Evolutionary conservation across 208 protist species (phyloP).

Genomic region (Leishmania turanica): DNA sequence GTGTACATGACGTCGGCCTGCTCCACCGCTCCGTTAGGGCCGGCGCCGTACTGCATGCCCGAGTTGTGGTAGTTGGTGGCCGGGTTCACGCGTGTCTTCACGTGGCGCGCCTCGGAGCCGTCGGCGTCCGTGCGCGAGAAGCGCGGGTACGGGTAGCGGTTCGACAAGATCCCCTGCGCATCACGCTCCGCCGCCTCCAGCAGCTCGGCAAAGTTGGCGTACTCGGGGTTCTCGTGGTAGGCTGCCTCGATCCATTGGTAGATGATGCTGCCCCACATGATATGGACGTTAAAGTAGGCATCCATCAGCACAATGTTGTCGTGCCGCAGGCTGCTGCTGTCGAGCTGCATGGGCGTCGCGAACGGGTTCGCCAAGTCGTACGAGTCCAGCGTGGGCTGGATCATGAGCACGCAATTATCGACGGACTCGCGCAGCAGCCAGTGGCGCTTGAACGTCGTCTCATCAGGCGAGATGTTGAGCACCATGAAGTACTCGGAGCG

Average conservation of each 20-base stretch:
- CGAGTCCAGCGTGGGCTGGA: conserved; percentile 97
- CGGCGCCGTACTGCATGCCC: conserved; percentile 20
- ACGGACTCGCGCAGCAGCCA: conserved; percentile 96
- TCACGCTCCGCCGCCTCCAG: conserved; percentile 74
- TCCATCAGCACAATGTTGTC: conserved; percentile 99
- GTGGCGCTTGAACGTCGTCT: conserved; percentile 97
- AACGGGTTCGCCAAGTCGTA: conserved; percentile 93
- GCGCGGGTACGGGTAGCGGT: conserved; percentile 82
- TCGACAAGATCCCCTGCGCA: conserved; percentile 49
- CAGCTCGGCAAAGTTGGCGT: conserved; percentile 76
- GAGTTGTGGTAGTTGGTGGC: conserved; percentile 62
- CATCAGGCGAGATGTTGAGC: conserved; percentile 98
- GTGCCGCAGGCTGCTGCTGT: conserved; percentile 82
- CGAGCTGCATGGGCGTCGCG: conserved; percentile 91
- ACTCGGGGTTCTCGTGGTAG: conserved; percentile 92
- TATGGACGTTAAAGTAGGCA: conserved; percentile 98
- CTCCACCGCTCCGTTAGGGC: conserved; percentile 20
- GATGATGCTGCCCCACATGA: conserved; percentile 97
- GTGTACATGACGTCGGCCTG: conserved; percentile 82
- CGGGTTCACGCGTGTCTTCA: conserved; percentile 90
- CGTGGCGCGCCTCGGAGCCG: conserved; percentile 82
- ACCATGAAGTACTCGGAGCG: conserved; percentile 97
- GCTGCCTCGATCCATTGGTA: conserved; percentile 94
- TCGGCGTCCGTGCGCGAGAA: conserved; percentile 89
- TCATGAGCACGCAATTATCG: conserved; percentile 96